Percentiles rank a stretch among this genome's conserved stretches.
phyloP scores from a whole-genome alignment of 805 yeast species.

The Candida adriatica region DNA sequence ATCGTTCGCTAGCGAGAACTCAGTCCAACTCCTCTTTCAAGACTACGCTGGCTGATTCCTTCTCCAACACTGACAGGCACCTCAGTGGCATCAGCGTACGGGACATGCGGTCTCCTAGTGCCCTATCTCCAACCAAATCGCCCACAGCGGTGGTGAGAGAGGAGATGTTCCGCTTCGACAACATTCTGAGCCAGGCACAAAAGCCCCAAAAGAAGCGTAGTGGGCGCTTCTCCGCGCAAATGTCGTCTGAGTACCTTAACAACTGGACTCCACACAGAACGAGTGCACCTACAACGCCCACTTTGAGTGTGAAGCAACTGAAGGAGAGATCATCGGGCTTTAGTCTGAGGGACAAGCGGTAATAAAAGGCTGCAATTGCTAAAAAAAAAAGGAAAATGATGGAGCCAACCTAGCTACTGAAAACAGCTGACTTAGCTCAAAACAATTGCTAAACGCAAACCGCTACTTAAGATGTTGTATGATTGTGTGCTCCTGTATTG shows the following conservation, averaged over 20 bases:
- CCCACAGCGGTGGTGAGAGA: constrained; percentile 29
- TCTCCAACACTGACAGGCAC: constrained; percentile 28
- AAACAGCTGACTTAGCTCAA: no score
- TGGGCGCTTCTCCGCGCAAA: constrained; percentile 15
- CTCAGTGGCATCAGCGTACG: constrained; percentile 20
- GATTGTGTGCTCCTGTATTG: no score
- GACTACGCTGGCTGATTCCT: constrained; percentile 66
- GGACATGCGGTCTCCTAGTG: constrained; percentile 9
- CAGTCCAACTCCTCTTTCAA: constrained; percentile 75
- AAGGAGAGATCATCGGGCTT: constrained; percentile 23
- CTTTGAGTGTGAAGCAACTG: constrained; percentile 6
- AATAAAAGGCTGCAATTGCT: no score
- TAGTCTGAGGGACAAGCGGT: constrained; percentile 16
- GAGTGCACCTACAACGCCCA: constrained; percentile 5
- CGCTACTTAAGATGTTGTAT: no score
- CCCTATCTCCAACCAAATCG: constrained; percentile 16
- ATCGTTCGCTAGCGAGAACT: constrained; percentile 64
- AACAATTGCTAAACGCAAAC: no score
- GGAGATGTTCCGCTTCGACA: constrained; percentile 40
- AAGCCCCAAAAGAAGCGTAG: constrained; percentile 12
- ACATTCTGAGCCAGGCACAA: constrained; percentile 19
- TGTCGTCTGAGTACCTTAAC: constrained; percentile 13
- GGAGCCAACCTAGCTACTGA: no score
- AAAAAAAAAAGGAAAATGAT: no score
- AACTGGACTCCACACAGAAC: constrained; percentile 13